A percentile compares a stretch with the other conserved stretches of the same genome.
Evolutionary conservation across 371 early-diverging fungal genomes (phyloP).

Genomic region (Smittium culicis): DNA sequence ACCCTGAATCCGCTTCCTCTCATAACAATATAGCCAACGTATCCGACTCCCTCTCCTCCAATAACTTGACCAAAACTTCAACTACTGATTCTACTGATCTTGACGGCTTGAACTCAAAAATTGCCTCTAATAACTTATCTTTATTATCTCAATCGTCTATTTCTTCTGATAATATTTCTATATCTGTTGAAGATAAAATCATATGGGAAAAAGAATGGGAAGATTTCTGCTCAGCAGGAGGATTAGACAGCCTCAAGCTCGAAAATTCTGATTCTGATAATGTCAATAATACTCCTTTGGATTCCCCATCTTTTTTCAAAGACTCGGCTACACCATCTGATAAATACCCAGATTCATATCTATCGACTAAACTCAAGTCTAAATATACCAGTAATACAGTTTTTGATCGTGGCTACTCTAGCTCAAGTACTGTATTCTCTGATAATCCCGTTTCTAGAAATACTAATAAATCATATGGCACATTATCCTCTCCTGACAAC

Average conservation of each 20-base stretch:
- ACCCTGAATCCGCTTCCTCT: not conserved
- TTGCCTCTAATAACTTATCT: not conserved
- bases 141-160: not conserved
- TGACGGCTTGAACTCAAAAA: not conserved
- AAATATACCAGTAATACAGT: no score
- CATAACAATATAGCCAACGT: not conserved
- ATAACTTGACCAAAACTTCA: not conserved
- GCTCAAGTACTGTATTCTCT: no score
- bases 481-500: no score
- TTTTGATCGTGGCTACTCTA: no score
- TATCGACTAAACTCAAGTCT: no score
- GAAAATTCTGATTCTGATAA: not conserved
- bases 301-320: not conserved
- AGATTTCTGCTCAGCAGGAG: not conserved
- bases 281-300: not conserved
- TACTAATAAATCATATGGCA: no score
- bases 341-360: no score
- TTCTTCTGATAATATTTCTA: not conserved
- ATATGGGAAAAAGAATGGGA: not conserved
- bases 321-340: not conserved
- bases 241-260: not conserved
- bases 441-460: no score
- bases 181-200: not conserved
- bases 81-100: not conserved
- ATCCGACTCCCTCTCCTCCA: not conserved